Evolutionary conservation across 108 stramenopile species (phyloP), one percentile per base, ranked within the genome.

Genomic region (Nannochloropsis gaditana): DNA sequence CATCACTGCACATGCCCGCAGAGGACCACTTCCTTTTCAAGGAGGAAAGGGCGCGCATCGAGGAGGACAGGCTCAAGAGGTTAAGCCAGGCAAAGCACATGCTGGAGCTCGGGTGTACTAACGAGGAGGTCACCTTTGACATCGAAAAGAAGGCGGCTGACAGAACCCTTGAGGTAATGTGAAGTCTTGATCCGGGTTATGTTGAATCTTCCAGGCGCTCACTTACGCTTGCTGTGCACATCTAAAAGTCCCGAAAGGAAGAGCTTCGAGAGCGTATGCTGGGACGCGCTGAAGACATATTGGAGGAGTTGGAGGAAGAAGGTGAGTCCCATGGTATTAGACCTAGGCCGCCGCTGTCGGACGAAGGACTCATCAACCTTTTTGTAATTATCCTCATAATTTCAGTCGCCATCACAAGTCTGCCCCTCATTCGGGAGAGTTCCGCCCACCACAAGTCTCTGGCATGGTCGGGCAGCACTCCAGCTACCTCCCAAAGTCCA

Each of bases 131-230:
- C 59, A 73, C 59, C 59, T 73, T 73, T 73, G 59, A 73, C 59
- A 8, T 73, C n/a, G 59, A 73, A 73, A 15, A 73, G 59, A 73
- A n/a, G 59, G 59, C 59, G 59, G 59, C 59, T n/a, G n/a, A 73
- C n/a, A 73, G 8, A 15, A 73, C 59, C 15, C 8, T 73, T 4
- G 59, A 73, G 59, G 59, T 73, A 73, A 73, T 8, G 15, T 73
- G 59, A n/a, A 15, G n/a, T 73, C 3, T 2, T 73, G 4, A 2
- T n/a, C n/a, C n/a, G 15, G 59, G 59, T 15, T 73, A 73, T n/a
- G 19, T 73, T 15, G 59, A 8, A 31, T 31, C 31, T 31, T 31
- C 31, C 59, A 73, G n/a, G n/a, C 59, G 6, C 6, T n/a, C 15
- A 73, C 59, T 73, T 73, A 73, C 59, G 19, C n/a, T n/a, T 73